A percentile compares a stretch with the other conserved stretches of the same genome.
phyloP scores from a whole-genome alignment of 208 protist genomes.

The Zelonia costaricensis region DNA sequence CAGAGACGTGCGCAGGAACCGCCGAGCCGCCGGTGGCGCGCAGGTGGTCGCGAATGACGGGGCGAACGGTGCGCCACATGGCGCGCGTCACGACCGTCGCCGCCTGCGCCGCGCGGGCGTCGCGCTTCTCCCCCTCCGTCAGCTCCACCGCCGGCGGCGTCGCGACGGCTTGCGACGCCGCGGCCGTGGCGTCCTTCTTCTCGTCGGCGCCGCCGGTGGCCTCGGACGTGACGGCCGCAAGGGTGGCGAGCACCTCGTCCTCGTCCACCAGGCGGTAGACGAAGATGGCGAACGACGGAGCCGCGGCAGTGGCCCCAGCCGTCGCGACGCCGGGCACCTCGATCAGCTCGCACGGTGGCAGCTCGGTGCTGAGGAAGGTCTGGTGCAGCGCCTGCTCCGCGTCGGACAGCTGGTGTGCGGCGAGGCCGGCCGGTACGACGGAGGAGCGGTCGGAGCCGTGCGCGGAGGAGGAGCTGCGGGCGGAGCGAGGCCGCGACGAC shows the following conservation, averaged over 20 bases:
- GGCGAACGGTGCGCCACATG: constrained; percentile 25
- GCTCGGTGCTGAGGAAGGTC: constrained; percentile 18
- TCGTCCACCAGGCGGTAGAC: constrained; percentile 44
- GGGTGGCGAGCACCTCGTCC: constrained; percentile 30
- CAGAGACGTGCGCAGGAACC: constrained; percentile 29
- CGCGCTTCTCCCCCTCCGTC: constrained; percentile 1
- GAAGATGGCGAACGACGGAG: constrained; percentile 29
- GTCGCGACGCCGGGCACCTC: constrained; percentile 1
- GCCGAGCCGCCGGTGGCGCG: background rate
- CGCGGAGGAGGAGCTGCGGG: background rate
- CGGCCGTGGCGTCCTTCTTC: background rate
- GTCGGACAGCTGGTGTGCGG: constrained; percentile 2
- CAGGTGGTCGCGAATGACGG: constrained; percentile 13
- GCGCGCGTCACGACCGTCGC: constrained; percentile 21
- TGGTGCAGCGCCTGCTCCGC: constrained; percentile 10
- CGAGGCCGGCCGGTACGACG: background rate
- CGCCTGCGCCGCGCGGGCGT: constrained; percentile 3
- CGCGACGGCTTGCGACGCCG: background rate
- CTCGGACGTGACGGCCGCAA: background rate
- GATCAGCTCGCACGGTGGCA: constrained; percentile 33
- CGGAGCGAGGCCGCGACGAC: background rate
- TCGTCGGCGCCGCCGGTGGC: constrained; percentile 2
- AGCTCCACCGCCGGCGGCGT: background rate
- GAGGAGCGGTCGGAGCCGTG: constrained; percentile 1
- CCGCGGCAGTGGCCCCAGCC: background rate